Conservation (phyloP, 768 basidiomycete genomes). For the Tricholoma sp. region DNA sequence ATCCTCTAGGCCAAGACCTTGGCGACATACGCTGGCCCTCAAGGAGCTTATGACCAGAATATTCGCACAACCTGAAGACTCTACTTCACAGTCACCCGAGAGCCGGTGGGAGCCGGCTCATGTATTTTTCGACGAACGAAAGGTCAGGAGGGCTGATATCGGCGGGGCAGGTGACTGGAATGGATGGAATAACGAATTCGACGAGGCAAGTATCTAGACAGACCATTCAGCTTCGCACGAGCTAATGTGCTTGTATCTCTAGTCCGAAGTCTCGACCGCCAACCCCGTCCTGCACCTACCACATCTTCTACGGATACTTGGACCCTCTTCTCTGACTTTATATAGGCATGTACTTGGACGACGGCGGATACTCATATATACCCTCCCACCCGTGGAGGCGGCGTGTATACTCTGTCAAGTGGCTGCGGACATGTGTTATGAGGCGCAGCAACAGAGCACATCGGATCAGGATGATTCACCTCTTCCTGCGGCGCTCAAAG, state of each 20-base stretch:
- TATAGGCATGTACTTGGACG: constrained; percentile 78
- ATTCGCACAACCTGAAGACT: constrained; percentile 44
- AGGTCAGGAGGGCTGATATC: constrained; percentile 43
- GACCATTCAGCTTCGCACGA: not conserved
- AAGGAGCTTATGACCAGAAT: constrained; percentile 54
- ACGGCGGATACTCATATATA: constrained; percentile 73
- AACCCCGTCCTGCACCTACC: constrained; percentile 70
- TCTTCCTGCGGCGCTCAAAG: constrained; percentile 20
- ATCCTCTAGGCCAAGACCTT: constrained; percentile 65
- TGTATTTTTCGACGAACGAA: constrained; percentile 62
- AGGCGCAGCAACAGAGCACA: constrained; percentile 28
- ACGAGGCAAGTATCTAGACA: constrained; percentile 34
- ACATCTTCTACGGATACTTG: constrained; percentile 70
- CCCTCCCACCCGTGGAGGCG: constrained; percentile 72
- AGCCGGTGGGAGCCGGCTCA: constrained; percentile 60
- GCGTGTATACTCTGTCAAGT: constrained; percentile 75
- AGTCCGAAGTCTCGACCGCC: constrained; percentile 22
- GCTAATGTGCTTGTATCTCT: constrained; percentile 1
- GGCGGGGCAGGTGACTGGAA: constrained; percentile 57
- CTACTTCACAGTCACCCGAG: constrained; percentile 43
- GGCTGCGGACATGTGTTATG: constrained; percentile 48
- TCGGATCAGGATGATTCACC: constrained; percentile 4
- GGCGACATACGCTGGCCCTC: constrained; percentile 63
- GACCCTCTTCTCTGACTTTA: constrained; percentile 71
- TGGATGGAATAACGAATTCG: constrained; percentile 66